Base-by-base conservation (phyloP, 2,329 filamentous ascomycete genomes). In the Calonectria henricotiae region DNA sequence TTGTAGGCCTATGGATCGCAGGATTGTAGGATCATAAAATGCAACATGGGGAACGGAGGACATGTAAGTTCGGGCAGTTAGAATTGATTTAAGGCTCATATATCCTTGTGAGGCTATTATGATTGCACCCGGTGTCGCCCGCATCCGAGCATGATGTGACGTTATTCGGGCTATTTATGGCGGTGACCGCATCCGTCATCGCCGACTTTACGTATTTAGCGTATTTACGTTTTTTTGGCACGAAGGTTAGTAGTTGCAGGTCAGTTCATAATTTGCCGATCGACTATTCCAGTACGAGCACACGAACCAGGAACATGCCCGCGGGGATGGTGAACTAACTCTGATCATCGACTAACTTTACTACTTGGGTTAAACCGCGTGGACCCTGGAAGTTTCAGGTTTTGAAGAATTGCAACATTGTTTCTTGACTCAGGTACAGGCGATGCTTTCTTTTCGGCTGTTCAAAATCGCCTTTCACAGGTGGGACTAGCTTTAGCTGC, bases 341-440 rank as follows among this genome's bases (percentile, higher is more conserved):
- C 13, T 23, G 51, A 55, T 55, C 51, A n/a, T 55, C 51, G 6
- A 39, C 51, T 25, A 37, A 55, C 30, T 55, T 35, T 37, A 55
- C 51, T 2, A 39, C 51, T 55, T 39, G 3, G 51, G 51, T 23
- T 37, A 13, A 37, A 37, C 37, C 9, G n/a, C 20, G 51, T 37
- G 32, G 51, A 25, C 32, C 51, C 51, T 39, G 7, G 30, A 55
- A 7, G 51, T 55, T 55, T 55, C 51, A 55, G 51, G 51, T 39
- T 39, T 4, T 39, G 1, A 55, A 32, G 12, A 55, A 55, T 39
- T 55, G 51, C 35, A 55, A 55, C 51, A 55, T 39, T 39, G 32
- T 55, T 55, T 55, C 32, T 37, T 2, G n/a, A 55, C n/a, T 39
- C 37, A 46, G 20, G 23, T 46, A 32, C 32, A 55, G 17, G 39